Conservation (phyloP, 192 early-diverging fungal genomes). For the Podila horticola region DNA sequence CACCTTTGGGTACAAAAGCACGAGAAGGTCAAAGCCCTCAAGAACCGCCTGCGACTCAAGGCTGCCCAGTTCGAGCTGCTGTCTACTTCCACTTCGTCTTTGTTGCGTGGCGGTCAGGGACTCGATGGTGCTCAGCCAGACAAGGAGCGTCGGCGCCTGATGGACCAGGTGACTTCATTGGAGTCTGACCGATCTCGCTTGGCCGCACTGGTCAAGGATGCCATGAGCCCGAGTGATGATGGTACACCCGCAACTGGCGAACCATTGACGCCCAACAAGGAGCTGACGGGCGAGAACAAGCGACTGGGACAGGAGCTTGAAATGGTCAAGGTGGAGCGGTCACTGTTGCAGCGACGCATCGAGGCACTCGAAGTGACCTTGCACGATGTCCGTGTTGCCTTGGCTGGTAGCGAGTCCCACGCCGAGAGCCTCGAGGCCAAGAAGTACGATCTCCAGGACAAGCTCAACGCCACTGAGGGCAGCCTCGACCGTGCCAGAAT, state of each 20-base stretch:
- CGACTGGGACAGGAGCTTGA: slow-evolving; percentile 27
- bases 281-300: slow-evolving; percentile 29
- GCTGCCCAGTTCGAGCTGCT: slow-evolving; percentile 33
- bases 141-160: slow-evolving; percentile 27
- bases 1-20: slow-evolving; percentile 19
- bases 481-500: slow-evolving; percentile 25
- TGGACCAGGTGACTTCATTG: slow-evolving; percentile 31
- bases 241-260: background rate
- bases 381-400: slow-evolving; percentile 45
- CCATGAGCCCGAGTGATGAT: slow-evolving; percentile 12
- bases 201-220: slow-evolving; percentile 43
- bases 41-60: slow-evolving; percentile 31
- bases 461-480: slow-evolving; percentile 30
- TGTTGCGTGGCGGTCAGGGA: slow-evolving; percentile 4
- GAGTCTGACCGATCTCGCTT: slow-evolving; percentile 42
- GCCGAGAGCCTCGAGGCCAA: slow-evolving; percentile 43
- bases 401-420: slow-evolving; percentile 33
- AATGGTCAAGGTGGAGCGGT: slow-evolving; percentile 32
- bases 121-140: slow-evolving; percentile 24
- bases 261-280: slow-evolving; percentile 16
- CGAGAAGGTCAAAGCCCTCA: slow-evolving; percentile 22
- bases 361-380: slow-evolving; percentile 46
- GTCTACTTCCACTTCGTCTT: slow-evolving; percentile 30
- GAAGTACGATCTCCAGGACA: slow-evolving; percentile 48
- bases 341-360: slow-evolving; percentile 33